Percentiles rank a stretch among this genome's conserved stretches.
phyloP scores from a whole-genome alignment of 257 asterid genomes.

The Coffea eugenioides region DNA sequence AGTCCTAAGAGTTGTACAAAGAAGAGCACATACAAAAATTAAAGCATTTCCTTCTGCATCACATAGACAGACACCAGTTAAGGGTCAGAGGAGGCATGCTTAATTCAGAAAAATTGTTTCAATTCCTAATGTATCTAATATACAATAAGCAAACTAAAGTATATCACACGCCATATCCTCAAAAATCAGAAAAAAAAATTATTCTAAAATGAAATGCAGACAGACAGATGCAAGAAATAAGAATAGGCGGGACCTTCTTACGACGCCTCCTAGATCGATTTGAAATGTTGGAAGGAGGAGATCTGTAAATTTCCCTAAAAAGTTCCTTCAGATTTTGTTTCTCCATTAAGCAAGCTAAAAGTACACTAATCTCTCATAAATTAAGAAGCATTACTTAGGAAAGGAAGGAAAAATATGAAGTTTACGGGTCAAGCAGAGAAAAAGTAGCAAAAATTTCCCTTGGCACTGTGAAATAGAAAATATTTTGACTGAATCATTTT shows the following conservation, averaged over 20 bases:
- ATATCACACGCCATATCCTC: too few species aligned
- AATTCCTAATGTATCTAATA: not conserved
- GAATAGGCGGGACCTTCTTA: not conserved
- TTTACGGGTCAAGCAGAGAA: not conserved
- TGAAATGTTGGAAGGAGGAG: not conserved
- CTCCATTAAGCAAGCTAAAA: not conserved
- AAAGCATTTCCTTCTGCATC: not conserved
- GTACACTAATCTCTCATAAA: not conserved
- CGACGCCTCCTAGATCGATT: constrained; percentile 12
- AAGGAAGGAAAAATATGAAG: not conserved
- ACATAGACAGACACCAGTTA: not conserved
- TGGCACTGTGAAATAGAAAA: not conserved
- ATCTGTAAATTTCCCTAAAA: constrained; percentile 1
- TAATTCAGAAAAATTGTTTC: not conserved
- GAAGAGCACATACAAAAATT: too few species aligned
- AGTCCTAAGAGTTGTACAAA: not conserved
- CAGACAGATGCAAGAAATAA: not conserved
- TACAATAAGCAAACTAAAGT: too few species aligned
- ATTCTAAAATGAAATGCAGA: not conserved
- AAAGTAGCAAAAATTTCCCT: not conserved
- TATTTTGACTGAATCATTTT: not conserved
- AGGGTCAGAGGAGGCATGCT: not conserved
- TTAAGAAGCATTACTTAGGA: not conserved
- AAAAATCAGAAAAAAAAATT: not conserved
- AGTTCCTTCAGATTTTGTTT: not conserved